These are phyloP conservation scores for Boletus subcaerulescens DNA, from an alignment of 768 basidiomycete genomes.

Conservation along the genomic window DNA sequence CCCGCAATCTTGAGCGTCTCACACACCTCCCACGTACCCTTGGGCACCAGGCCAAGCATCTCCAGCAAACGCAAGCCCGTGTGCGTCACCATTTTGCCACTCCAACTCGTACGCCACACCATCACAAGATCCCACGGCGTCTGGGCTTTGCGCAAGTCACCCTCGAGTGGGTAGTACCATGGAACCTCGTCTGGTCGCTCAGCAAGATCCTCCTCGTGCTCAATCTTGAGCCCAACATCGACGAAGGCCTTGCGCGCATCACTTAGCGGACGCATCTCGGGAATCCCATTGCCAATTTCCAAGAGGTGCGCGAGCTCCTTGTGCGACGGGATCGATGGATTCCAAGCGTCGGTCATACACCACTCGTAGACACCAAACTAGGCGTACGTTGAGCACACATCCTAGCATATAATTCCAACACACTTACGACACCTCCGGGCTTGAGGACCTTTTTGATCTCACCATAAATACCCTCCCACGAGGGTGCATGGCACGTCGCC, in stretches of 20 bases:
- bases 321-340: conserved; percentile 80
- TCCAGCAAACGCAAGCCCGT: conserved; percentile 77
- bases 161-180: conserved; percentile 98
- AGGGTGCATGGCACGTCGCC: conserved; percentile 94
- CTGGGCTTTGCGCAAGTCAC: conserved; percentile 89
- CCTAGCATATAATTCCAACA: neutral
- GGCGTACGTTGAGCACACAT: neutral
- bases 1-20: conserved; percentile 86
- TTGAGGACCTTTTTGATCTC: conserved; percentile 93
- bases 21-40: conserved; percentile 89
- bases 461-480: conserved; percentile 93
- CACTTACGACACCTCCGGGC: conserved; percentile 87
- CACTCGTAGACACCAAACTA: conserved; percentile 99
- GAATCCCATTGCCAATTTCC: conserved; percentile 95
- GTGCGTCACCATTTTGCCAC: conserved; percentile 82
- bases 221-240: conserved; percentile 81
- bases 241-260: conserved; percentile 73
- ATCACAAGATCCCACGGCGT: conserved; percentile 89
- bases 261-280: conserved; percentile 85
- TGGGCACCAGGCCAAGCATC: conserved; percentile 75
- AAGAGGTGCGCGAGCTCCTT: conserved; percentile 89
- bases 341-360: conserved; percentile 97
- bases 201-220: conserved; percentile 93
- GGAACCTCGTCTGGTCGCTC: conserved; percentile 71
- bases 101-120: conserved; percentile 87